These are phyloP conservation scores for Evansstolkia leycettana DNA, from an alignment of 495 filamentous ascomycete genomes.

Conservation along the genomic window DNA sequence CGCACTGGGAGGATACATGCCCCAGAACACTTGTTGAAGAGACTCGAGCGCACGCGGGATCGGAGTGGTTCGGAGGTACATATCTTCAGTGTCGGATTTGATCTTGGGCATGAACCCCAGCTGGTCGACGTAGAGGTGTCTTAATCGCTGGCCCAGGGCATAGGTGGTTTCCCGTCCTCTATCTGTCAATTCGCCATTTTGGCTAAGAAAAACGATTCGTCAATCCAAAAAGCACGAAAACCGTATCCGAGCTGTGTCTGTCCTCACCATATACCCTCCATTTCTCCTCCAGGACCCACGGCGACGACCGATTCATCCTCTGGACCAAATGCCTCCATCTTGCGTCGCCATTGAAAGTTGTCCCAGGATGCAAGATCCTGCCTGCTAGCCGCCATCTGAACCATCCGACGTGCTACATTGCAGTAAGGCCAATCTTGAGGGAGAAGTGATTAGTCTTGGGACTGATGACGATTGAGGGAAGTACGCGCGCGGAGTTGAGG, in stretches of 20 bases:
- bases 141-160: conserved; percentile 63
- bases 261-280: conserved; percentile 61
- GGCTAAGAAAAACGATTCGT: conserved; percentile 24
- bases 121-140: conserved; percentile 79
- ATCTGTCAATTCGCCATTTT: conserved; percentile 83
- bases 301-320: conserved; percentile 60
- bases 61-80: conserved; percentile 79
- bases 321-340: conserved; percentile 66
- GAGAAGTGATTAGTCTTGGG: conserved; percentile 6
- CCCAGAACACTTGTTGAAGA: conserved; percentile 78
- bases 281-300: conserved; percentile 49
- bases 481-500: background rate
- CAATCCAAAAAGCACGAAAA: too few species aligned
- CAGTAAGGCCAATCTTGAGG: conserved; percentile 83
- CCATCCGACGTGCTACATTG: conserved; percentile 56
- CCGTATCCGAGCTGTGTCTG: background rate
- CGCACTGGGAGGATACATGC: conserved; percentile 70
- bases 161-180: conserved; percentile 74
- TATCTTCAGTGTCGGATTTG: conserved; percentile 50
- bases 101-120: conserved; percentile 68
- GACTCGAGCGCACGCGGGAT: conserved; percentile 79
- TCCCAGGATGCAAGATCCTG: conserved; percentile 49
- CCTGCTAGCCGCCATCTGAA: conserved; percentile 52
- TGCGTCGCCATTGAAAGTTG: conserved; percentile 62
- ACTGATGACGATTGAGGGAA: background rate